phyloP scores from a whole-genome alignment of 352 stramenopile genomes.

The Phytophthora cactorum region DNA sequence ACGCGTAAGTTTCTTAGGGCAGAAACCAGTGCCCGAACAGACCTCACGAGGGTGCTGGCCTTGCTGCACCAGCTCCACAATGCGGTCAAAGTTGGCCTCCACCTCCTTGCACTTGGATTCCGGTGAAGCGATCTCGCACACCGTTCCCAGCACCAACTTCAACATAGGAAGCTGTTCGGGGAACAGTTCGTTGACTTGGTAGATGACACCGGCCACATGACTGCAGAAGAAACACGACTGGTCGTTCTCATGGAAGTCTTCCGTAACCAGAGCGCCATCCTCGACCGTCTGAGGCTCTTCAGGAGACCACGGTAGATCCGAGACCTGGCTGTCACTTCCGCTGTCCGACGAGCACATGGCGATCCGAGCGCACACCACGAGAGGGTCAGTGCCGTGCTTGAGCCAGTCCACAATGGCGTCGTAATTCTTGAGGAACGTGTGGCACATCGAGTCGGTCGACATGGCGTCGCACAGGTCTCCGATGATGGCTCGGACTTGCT shows the following conservation, averaged over 20 bases:
- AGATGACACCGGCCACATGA: constrained; percentile 45
- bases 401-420: constrained; percentile 84
- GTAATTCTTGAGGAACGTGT: constrained; percentile 76
- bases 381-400: constrained; percentile 67
- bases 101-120: constrained; percentile 56
- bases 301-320: not conserved
- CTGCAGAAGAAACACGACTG: constrained; percentile 59
- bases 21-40: constrained; percentile 51
- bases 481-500: constrained; percentile 76
- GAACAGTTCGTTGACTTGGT: constrained; percentile 45
- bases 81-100: constrained; percentile 61
- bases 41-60: constrained; percentile 53
- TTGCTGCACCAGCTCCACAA: constrained; percentile 61
- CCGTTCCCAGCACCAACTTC: constrained; percentile 45
- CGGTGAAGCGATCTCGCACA: constrained; percentile 49
- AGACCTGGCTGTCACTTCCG: constrained; percentile 14
- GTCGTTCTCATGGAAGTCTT: constrained; percentile 12
- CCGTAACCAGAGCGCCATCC: constrained; percentile 14
- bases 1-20: constrained; percentile 25
- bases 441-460: constrained; percentile 76
- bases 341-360: constrained; percentile 61
- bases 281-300: constrained; percentile 13
- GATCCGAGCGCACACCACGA: constrained; percentile 63
- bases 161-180: constrained; percentile 49
- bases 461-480: constrained; percentile 80